A percentile compares a stretch with the other conserved stretches of the same genome.
Evolutionary conservation across 2,329 filamentous ascomycete species (phyloP).

Genomic region (Dactylonectria estremocensis): DNA sequence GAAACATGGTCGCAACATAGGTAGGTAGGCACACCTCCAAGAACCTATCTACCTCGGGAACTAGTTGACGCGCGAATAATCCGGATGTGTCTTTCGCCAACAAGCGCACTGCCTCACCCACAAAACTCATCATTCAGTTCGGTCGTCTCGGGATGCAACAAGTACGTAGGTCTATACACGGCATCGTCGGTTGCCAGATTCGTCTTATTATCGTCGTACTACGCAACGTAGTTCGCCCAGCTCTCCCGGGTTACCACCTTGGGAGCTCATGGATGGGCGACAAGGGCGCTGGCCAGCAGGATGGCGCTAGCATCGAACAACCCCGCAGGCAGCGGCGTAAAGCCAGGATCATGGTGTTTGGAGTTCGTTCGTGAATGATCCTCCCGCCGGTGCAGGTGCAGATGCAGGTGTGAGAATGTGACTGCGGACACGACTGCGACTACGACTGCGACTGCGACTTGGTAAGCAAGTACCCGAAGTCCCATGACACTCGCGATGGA

Average conservation of each 20-base stretch:
- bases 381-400: not conserved
- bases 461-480: slow-evolving; percentile 12
- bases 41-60: slow-evolving; percentile 5
- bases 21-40: too few species aligned
- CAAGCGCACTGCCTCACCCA: not conserved
- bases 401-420: slow-evolving; percentile 3
- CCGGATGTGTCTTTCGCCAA: not conserved
- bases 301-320: slow-evolving; percentile 43
- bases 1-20: slow-evolving; percentile 24
- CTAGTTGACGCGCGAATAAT: not conserved
- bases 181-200: slow-evolving; percentile 27
- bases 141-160: slow-evolving; percentile 18
- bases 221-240: not conserved
- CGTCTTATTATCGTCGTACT: not conserved
- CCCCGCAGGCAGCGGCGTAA: slow-evolving; percentile 41
- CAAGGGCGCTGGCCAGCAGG: slow-evolving; percentile 24
- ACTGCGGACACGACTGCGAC: slow-evolving; percentile 3
- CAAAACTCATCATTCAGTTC: slow-evolving; percentile 22
- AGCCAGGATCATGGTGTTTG: slow-evolving; percentile 36
- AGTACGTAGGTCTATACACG: slow-evolving; percentile 23
- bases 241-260: slow-evolving; percentile 39
- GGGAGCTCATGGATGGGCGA: slow-evolving; percentile 32
- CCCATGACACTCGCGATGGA: slow-evolving; percentile 15
- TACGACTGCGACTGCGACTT: slow-evolving; percentile 12
- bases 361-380: slow-evolving; percentile 15